A percentile compares a stretch with the other conserved stretches of the same genome.
Conservation (phyloP, 257 asterid species). For the Nicotiana undulata region DNA sequence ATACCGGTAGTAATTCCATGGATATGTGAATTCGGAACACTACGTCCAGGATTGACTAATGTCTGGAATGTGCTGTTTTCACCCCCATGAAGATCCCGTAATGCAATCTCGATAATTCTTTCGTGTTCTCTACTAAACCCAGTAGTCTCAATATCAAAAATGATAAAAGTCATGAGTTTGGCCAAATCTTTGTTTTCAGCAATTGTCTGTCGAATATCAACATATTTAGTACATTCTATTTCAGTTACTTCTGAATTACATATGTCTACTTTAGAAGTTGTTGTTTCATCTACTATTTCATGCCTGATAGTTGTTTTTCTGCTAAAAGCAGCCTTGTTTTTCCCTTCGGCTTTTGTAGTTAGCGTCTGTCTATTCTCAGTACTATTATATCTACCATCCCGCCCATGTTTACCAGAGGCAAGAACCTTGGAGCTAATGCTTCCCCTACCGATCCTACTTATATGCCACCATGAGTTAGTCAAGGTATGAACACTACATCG, state of each 20-base stretch:
- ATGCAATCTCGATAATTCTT: constrained; percentile 76
- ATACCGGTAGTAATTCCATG: constrained; percentile 62
- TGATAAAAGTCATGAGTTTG: constrained; percentile 45
- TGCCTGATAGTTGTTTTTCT: constrained; percentile 20
- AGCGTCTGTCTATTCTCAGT: constrained; percentile 45
- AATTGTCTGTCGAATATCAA: constrained; percentile 20
- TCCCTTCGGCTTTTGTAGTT: constrained; percentile 38
- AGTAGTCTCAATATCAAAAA: constrained; percentile 86
- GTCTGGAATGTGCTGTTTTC: constrained; percentile 79
- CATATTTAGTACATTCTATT: constrained; percentile 34
- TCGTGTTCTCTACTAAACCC: constrained; percentile 52
- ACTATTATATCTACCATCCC: constrained; percentile 51
- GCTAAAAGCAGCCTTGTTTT: constrained; percentile 23
- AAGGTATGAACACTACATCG: constrained; percentile 48
- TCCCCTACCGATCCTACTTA: constrained; percentile 26
- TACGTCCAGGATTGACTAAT: constrained; percentile 68
- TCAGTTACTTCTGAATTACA: constrained; percentile 14
- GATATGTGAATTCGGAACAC: constrained; percentile 42
- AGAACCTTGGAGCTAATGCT: constrained; percentile 38
- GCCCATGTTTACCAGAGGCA: constrained; percentile 43
- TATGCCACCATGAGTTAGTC: constrained; percentile 57
- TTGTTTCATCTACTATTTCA: constrained; percentile 19
- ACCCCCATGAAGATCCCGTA: constrained; percentile 90
- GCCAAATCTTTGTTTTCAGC: constrained; percentile 46
- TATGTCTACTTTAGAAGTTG: constrained; percentile 2